A percentile compares a stretch with the other conserved stretches of the same genome.
phyloP scores from a whole-genome alignment of 768 basidiomycete genomes.

The Kwoniella botswanensis region DNA sequence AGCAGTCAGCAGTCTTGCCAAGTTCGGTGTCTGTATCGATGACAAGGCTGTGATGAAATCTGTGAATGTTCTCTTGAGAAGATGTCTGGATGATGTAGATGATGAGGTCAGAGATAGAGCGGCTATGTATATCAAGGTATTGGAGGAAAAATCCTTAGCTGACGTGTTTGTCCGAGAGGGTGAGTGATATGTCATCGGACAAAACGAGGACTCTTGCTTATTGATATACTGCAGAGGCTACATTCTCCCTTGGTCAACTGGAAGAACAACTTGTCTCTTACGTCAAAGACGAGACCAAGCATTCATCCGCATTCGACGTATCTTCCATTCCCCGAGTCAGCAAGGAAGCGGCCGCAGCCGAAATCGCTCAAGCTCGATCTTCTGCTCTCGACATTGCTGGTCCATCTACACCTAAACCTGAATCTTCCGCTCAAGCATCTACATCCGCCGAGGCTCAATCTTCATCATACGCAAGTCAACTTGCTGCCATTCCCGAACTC shows the following conservation, averaged over 20 bases:
- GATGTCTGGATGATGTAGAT: conserved; percentile 98
- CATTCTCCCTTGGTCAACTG: conserved; percentile 85
- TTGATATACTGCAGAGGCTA: conserved; percentile 69
- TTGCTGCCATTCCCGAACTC: conserved; percentile 84
- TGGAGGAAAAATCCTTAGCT: conserved; percentile 78
- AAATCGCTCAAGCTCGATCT: conserved; percentile 75
- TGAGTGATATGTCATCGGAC: conserved; percentile 56
- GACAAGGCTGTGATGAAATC: conserved; percentile 81
- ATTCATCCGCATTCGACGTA: conserved; percentile 77
- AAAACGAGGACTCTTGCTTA: neutral
- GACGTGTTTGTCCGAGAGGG: conserved; percentile 92
- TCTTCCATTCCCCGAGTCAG: conserved; percentile 91
- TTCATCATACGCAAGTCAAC: conserved; percentile 83
- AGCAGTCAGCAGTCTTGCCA: conserved; percentile 90
- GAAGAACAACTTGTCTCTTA: conserved; percentile 93
- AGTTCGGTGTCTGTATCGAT: conserved; percentile 88
- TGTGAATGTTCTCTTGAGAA: conserved; percentile 80
- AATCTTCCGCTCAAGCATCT: conserved; percentile 62
- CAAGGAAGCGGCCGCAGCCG: conserved; percentile 85
- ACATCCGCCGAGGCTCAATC: conserved; percentile 79
- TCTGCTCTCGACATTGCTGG: conserved; percentile 82
- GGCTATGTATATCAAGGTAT: conserved; percentile 85
- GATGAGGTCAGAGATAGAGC: conserved; percentile 99
- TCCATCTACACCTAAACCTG: conserved; percentile 63
- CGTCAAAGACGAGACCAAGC: conserved; percentile 77